Base-by-base conservation (phyloP, 176 grass and related monocot genomes). In the Eremochloa ophiuroides region DNA sequence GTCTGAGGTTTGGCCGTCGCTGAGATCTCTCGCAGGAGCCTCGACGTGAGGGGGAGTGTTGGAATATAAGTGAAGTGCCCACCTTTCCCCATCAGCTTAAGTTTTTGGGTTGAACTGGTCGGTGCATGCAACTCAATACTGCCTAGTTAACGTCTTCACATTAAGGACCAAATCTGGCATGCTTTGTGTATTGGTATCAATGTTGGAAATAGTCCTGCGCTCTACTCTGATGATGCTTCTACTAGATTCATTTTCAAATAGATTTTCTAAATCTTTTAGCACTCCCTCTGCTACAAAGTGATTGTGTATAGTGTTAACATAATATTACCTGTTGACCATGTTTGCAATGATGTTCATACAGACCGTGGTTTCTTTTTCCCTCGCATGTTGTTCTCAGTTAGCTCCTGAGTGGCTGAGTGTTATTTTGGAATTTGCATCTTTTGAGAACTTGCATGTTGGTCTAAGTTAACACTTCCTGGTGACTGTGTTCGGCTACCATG, bases 201-300 rank as follows among this genome's bases (percentile, higher is more conserved):
- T 55, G 22, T 35, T 20, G 34, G 59, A 58, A 53, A 67, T 58
- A 53, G 13, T 35, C 13, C 31, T n/a, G 7, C 4, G 8, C 23
- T 44, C 59, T 50, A 26, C 42, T 65, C 16, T 30, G 15, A 28
- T 8, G 51, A 38, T 81, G 71, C 39, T 87, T 80, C 60, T 62
- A 82, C 8, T 30, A 18, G 46, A 40, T 69, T 76, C 40, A 61
- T 47, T 59, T 58, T 7, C 15, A 80, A 80, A 67, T 9, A 4
- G 10, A 66, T 80, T 86, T 78, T 75, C 29, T 9, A 47, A 69
- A 41, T 53, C 20, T 29, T 63, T 16, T 76, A 70, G 22, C 30
- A 76, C 13, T 67, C 42, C 30, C 8, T 31, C 8, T 62, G 11
- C 5, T 41, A 33, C 33, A 72, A 2, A 8, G 66, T 77, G 33